Base-by-base conservation (phyloP, 2,329 filamentous ascomycete species). In the Arthrobotrys conoides region DNA sequence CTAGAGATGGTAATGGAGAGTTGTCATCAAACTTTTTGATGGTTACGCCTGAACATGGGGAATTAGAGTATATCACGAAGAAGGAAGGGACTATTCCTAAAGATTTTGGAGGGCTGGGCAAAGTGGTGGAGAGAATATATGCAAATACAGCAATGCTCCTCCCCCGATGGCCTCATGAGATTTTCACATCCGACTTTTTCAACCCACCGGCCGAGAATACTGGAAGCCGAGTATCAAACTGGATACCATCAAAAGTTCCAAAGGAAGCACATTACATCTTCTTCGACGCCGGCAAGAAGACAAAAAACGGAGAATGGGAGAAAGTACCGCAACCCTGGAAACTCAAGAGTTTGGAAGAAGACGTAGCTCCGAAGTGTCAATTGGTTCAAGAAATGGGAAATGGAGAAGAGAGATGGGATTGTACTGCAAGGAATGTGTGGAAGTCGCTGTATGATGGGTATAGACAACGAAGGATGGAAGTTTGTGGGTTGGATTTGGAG, bases 401-500 rank as follows among this genome's bases (percentile, higher is more conserved):
- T 22, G 38, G 49, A 6, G 67, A 59, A 30, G 51, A 57, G 1
- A 33, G 33, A 12, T 59, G 36, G 51, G 80, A 80, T 65, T 53
- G 67, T n/a, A 20, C 51, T 14, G 55, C 76, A 3, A 78, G 76
- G 6, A 67, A 77, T 82, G 84, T 85, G 30, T 88, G 87, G 87
- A 86, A 86, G 80, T 85, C 83, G 66, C 81, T 88, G 72, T 88
- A 88, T 80, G 86, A 86, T 44, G 82, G 83, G 38, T 88, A 87
- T 81, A 85, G 86, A 57, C 85, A 87, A 80, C 84, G 84, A 80
- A 84, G 87, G 69, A 87, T 87, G 85, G 86, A 88, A 71, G 85
- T 88, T 63, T 88, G 87, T 82, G 87, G 87, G 63, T 82, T 88
- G 76, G 87, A 88, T 80, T 82, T 88, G 80, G 86, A 88, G 82